Conservation (phyloP, 208 protist species). For the Leishmania aethiopica region DNA sequence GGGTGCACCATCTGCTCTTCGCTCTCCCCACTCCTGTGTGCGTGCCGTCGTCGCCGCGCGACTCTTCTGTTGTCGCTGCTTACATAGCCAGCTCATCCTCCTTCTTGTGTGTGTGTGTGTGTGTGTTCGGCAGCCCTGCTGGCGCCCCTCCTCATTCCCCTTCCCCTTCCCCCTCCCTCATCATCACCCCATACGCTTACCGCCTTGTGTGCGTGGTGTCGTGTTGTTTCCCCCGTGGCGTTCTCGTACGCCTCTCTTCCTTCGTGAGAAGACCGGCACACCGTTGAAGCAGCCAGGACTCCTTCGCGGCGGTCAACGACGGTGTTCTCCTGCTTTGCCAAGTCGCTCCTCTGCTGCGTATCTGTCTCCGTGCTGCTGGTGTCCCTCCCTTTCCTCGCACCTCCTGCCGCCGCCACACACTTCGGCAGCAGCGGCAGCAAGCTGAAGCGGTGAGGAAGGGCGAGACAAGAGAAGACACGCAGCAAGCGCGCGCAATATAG, state of each 20-base stretch:
- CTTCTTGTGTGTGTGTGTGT: not conserved
- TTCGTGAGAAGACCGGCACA: not conserved
- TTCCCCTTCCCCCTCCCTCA: no score
- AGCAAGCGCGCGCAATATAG: not conserved
- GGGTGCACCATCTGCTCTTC: not conserved
- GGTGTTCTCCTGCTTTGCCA: not conserved
- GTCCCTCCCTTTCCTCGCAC: not conserved
- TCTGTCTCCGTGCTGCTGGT: not conserved
- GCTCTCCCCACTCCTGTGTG: not conserved
- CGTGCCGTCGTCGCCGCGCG: not conserved
- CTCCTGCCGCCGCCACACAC: not conserved
- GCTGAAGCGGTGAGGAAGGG: not conserved
- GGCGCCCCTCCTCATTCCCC: no score
- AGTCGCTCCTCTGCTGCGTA: no score
- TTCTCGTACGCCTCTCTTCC: not conserved
- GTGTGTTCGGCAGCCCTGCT: no score
- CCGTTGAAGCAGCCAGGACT: not conserved
- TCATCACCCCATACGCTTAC: no score
- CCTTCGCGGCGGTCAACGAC: not conserved
- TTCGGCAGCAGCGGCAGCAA: not conserved
- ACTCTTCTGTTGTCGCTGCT: no score
- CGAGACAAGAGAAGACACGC: not conserved
- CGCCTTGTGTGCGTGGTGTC: no score
- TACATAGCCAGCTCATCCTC: no score
- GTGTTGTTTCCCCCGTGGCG: not conserved